Evolutionary conservation across 2,329 filamentous ascomycete species (phyloP).

Genomic region (Diaporthe sp.): DNA sequence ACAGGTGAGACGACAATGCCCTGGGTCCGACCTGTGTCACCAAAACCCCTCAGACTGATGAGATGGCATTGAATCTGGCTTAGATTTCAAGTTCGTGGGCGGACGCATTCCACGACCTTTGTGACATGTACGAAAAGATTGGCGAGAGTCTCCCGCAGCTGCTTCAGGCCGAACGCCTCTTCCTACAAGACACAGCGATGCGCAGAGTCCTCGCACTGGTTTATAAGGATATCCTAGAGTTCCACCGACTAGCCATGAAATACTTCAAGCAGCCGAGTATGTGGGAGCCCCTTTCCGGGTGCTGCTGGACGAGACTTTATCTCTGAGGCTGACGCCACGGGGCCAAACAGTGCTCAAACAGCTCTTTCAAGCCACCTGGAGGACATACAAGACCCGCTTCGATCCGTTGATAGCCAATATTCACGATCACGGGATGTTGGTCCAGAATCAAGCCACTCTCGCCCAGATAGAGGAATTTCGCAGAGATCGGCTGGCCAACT

Average conservation of each 20-base stretch:
- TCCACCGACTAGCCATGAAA: slow-evolving; percentile 18
- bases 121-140: slow-evolving; percentile 21
- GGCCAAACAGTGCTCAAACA: slow-evolving; percentile 42
- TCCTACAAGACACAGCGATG: not conserved
- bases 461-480: slow-evolving; percentile 39
- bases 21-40: too few relatives aligned
- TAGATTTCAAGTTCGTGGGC: slow-evolving; percentile 13
- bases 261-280: slow-evolving; percentile 20
- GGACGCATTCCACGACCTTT: slow-evolving; percentile 1
- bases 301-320: not conserved
- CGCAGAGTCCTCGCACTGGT: not conserved
- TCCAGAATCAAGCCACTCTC: slow-evolving; percentile 44
- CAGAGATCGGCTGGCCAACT: not conserved
- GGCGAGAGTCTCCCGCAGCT: slow-evolving; percentile 12
- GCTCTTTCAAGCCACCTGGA: slow-evolving; percentile 47
- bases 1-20: not conserved
- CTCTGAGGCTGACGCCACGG: not conserved
- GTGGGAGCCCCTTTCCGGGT: not conserved
- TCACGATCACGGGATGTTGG: slow-evolving; percentile 40
- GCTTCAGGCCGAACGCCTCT: not conserved
- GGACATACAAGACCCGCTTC: slow-evolving; percentile 43
- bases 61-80: too few relatives aligned
- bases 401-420: slow-evolving; percentile 44
- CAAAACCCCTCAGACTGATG: too few relatives aligned
- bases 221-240: slow-evolving; percentile 15